These are phyloP conservation scores for Piromyces sp. DNA, from an alignment of 192 early-diverging fungal genomes.

Conservation along the genomic window DNA sequence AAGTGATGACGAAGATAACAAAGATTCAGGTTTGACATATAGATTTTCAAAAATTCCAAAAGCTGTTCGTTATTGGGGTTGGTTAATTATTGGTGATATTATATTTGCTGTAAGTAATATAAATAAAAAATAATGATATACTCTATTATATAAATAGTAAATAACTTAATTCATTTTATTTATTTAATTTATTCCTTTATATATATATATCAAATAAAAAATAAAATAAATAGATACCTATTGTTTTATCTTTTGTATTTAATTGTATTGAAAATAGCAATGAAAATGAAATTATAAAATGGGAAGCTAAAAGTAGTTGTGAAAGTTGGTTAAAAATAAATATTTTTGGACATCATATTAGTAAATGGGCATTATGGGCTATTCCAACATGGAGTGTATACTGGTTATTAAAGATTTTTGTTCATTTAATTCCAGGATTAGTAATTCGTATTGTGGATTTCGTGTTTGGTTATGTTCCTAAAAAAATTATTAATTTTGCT, in stretches of 20 bases:
- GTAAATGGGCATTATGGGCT: not conserved
- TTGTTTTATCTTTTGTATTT: too few relatives aligned
- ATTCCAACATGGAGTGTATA: not conserved
- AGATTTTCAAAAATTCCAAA: not conserved
- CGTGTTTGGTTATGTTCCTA: not conserved
- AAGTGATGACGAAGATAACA: not conserved
- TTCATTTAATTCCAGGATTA: not conserved
- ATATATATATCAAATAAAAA: too few relatives aligned
- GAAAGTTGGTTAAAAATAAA: too few relatives aligned
- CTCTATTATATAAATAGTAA: too few relatives aligned
- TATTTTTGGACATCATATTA: not conserved
- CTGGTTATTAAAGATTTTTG: not conserved
- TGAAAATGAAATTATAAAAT: too few relatives aligned
- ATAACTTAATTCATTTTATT: too few relatives aligned
- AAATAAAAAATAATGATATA: too few relatives aligned
- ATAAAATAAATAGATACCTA: too few relatives aligned
- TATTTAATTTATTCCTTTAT: too few relatives aligned
- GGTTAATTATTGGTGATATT: not conserved
- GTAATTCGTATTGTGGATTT: not conserved
- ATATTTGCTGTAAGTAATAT: not conserved
- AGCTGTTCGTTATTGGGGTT: not conserved
- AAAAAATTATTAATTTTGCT: not conserved
- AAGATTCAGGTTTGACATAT: not conserved
- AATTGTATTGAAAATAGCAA: too few relatives aligned
- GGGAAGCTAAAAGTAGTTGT: too few relatives aligned